Evolutionary conservation across 2,329 filamentous ascomycete genomes (phyloP).

Genomic region (Sporothrix pallida): DNA sequence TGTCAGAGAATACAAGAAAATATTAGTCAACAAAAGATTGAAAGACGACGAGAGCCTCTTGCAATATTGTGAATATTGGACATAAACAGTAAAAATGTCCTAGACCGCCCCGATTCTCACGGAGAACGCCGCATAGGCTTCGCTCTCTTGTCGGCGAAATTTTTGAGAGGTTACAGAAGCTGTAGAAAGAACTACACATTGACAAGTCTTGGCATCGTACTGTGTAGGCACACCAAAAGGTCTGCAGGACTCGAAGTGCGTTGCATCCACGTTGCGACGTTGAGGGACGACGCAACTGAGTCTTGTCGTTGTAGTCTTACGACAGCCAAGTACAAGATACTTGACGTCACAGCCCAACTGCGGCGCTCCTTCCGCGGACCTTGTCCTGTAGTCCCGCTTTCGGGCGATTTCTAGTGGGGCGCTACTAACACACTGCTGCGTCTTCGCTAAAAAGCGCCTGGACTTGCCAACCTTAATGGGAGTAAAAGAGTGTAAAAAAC

Average conservation of each 20-base stretch:
- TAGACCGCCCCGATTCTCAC: not conserved
- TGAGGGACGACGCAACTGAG: not conserved
- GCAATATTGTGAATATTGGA: not conserved
- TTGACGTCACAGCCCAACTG: slow-evolving; percentile 6
- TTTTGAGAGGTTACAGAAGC: not conserved
- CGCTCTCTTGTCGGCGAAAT: slow-evolving; percentile 21
- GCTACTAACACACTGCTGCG: not conserved
- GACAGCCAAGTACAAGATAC: not conserved
- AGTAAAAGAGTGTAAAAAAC: not conserved
- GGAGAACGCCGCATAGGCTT: not conserved
- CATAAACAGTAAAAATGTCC: too few relatives aligned
- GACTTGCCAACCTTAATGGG: not conserved
- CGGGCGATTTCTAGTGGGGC: slow-evolving; percentile 15
- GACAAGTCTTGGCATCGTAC: not conserved
- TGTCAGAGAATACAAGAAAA: not conserved
- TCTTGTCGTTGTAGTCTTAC: too few relatives aligned
- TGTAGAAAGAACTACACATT: not conserved
- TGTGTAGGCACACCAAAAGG: too few relatives aligned
- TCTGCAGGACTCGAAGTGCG: not conserved
- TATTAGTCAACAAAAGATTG: not conserved
- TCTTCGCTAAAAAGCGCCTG: too few relatives aligned
- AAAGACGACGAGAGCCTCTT: not conserved
- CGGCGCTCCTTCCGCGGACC: not conserved
- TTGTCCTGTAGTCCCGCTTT: not conserved
- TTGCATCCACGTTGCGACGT: not conserved